Conservation (phyloP, 306 rosid species). For the Lupinus albus region DNA sequence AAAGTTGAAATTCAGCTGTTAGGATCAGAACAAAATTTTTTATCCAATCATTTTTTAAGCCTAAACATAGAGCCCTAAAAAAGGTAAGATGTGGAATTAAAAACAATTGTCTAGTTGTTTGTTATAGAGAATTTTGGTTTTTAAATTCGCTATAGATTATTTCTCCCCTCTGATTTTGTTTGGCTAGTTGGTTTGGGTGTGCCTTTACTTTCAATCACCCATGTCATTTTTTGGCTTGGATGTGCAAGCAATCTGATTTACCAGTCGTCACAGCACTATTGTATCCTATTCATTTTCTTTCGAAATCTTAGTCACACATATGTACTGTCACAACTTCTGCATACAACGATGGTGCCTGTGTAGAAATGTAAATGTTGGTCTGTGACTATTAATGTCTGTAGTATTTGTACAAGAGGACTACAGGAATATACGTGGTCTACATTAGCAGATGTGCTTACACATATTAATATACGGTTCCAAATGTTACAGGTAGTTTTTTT, state of each 20-base stretch:
- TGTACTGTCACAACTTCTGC: neutral
- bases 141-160: no score
- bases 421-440: neutral
- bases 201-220: neutral
- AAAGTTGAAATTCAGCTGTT: no score
- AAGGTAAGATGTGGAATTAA: neutral
- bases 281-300: neutral
- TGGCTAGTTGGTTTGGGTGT: no score
- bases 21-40: no score
- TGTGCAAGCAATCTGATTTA: neutral
- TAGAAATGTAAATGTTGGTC: no score
- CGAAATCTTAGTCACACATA: neutral
- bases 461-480: conserved; percentile 1
- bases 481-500: neutral
- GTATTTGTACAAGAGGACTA: conserved; percentile 14
- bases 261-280: neutral
- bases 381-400: neutral
- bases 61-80: neutral
- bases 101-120: neutral
- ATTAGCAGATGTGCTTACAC: neutral
- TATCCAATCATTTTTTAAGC: no score
- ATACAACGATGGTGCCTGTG: neutral
- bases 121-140: neutral
- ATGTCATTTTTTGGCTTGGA: neutral
- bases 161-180: no score